Conservation (phyloP, 1,284 basidiomycete species). For the Irpex sp. region DNA sequence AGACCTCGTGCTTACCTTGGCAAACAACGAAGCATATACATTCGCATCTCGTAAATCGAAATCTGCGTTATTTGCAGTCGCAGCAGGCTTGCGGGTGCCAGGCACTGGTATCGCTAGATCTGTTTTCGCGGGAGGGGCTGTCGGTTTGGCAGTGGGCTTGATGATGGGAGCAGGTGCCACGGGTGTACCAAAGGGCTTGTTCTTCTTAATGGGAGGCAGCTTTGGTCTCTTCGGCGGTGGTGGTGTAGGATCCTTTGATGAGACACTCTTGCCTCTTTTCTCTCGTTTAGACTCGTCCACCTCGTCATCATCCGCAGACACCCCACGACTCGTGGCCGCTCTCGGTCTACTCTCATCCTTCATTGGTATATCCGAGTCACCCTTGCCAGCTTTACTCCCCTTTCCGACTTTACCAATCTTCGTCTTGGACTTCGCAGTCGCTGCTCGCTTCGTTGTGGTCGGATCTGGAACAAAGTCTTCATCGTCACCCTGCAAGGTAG, state of each 20-base stretch:
- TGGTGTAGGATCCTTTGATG: slow-evolving; percentile 18
- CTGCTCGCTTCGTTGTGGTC: slow-evolving; percentile 11
- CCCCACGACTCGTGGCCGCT: slow-evolving; percentile 3
- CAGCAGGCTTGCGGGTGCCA: slow-evolving; percentile 35
- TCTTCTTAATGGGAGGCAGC: slow-evolving; percentile 73
- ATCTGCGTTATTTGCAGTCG: slow-evolving; percentile 43
- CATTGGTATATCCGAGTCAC: slow-evolving; percentile 31
- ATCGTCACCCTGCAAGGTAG: slow-evolving; percentile 24
- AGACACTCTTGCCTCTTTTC: slow-evolving; percentile 9
- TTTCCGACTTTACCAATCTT: slow-evolving; percentile 17
- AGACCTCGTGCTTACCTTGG: slow-evolving; percentile 36
- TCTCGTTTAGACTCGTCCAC: slow-evolving; percentile 3
- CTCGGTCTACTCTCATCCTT: slow-evolving; percentile 38
- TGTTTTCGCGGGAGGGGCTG: slow-evolving; percentile 19
- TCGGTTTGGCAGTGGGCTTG: slow-evolving; percentile 20
- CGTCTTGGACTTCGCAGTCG: slow-evolving; percentile 25
- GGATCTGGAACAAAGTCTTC: slow-evolving; percentile 21
- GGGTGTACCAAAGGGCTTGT: slow-evolving; percentile 39
- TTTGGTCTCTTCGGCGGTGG: slow-evolving; percentile 54
- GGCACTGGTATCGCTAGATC: slow-evolving; percentile 21
- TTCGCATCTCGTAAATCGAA: slow-evolving; percentile 59
- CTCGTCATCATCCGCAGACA: slow-evolving; percentile 9
- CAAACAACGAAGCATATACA: slow-evolving; percentile 66
- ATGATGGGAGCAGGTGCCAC: slow-evolving; percentile 24
- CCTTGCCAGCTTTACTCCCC: slow-evolving; percentile 20